Percentiles rank a stretch among this genome's conserved stretches.
Conservation (phyloP, 768 basidiomycete species). For the Coprinopsis strossmayeri region DNA sequence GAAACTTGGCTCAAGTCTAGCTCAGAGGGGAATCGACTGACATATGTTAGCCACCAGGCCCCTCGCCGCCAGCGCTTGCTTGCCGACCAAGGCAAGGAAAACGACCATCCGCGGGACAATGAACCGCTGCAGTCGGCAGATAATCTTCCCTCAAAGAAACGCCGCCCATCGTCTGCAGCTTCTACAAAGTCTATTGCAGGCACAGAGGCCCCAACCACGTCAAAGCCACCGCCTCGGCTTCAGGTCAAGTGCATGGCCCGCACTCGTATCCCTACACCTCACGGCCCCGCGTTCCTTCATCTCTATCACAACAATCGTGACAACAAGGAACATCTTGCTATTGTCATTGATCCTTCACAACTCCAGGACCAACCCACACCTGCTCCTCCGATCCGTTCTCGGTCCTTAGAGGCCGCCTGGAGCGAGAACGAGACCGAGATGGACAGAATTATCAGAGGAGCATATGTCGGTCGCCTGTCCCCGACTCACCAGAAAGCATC, state of each 20-base stretch:
- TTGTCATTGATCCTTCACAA: conserved; percentile 91
- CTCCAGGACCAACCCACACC: conserved; percentile 40
- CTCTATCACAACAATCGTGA: conserved; percentile 93
- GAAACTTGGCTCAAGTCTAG: conserved; percentile 33
- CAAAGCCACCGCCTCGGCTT: conserved; percentile 19
- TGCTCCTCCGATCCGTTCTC: conserved; percentile 69
- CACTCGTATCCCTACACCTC: conserved; percentile 94
- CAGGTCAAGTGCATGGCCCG: conserved; percentile 92
- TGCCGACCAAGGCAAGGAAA: conserved; percentile 43
- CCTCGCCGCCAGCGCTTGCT: conserved; percentile 58
- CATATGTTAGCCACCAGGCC: conserved; percentile 71
- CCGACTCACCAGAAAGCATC: conserved; percentile 43
- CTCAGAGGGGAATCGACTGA: conserved; percentile 42
- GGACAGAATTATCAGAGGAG: conserved; percentile 90
- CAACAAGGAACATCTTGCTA: conserved; percentile 90
- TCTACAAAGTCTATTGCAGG: conserved; percentile 19
- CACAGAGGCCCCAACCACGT: conserved; percentile 14
- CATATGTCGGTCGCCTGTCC: conserved; percentile 84
- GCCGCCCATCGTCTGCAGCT: conserved; percentile 21
- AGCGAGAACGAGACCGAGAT: conserved; percentile 79
- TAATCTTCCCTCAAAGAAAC: conserved; percentile 36
- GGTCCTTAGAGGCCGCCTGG: conserved; percentile 81
- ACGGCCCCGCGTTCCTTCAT: conserved; percentile 89
- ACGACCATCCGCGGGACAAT: conserved; percentile 32
- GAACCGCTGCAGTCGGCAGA: conserved; percentile 33